Percentiles rank a stretch among this genome's conserved stretches.
Evolutionary conservation across 2,329 filamentous ascomycete species (phyloP).

Genomic region (Paramyrothecium roridum): DNA sequence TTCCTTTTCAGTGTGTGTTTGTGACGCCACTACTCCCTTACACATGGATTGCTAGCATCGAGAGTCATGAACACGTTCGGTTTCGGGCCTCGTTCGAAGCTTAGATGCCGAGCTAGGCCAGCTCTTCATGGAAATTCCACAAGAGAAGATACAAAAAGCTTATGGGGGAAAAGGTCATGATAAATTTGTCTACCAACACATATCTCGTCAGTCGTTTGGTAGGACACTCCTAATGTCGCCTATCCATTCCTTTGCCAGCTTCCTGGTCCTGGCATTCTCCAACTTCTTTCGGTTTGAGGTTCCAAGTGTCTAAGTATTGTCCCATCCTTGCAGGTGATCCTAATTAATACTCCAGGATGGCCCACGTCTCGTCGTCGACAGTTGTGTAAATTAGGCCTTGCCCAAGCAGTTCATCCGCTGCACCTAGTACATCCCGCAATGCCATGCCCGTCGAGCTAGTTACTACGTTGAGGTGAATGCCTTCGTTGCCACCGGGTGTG

Average conservation of each 20-base stretch:
- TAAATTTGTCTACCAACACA: background rate
- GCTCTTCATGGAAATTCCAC: too few species aligned
- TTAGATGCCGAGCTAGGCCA: too few species aligned
- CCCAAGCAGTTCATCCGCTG: constrained; percentile 75
- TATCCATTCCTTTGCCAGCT: too few species aligned
- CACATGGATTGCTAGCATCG: too few species aligned
- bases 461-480: constrained; percentile 77
- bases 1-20: too few species aligned
- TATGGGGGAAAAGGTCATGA: background rate
- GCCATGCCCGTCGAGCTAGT: constrained; percentile 63
- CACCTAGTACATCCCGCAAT: constrained; percentile 67
- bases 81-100: too few species aligned
- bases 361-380: constrained; percentile 89
- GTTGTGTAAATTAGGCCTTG: constrained; percentile 83
- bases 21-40: too few species aligned
- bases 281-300: background rate
- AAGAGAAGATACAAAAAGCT: too few species aligned
- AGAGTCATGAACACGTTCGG: too few species aligned
- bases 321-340: background rate
- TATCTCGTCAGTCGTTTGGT: background rate
- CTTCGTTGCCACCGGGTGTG: constrained; percentile 72
- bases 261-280: too few species aligned
- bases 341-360: constrained; percentile 66
- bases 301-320: background rate
- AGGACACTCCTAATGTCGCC: background rate